Conservation (phyloP, 371 early-diverging fungal species). For the Phascolomyces articulosus region DNA sequence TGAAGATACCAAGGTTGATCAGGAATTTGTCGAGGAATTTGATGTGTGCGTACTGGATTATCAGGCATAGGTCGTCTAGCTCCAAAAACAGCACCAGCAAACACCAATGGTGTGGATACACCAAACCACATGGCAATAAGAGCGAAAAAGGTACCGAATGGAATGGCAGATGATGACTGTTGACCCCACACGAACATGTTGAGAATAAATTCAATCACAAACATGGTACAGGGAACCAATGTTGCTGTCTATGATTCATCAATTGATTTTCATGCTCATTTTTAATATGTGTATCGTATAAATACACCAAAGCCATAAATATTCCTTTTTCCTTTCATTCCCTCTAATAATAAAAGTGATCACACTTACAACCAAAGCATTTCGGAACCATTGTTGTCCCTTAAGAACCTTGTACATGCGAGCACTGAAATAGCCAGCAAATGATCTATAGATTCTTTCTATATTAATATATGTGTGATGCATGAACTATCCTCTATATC, state of each 20-base stretch:
- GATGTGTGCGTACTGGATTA: slow-evolving; percentile 87
- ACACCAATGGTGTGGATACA: slow-evolving; percentile 72
- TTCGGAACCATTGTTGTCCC: slow-evolving; percentile 75
- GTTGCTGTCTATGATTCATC: slow-evolving; percentile 49
- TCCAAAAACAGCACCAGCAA: slow-evolving; percentile 81
- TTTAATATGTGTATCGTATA: neutral
- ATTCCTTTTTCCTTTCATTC: no score
- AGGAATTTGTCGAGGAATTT: slow-evolving; percentile 95
- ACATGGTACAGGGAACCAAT: slow-evolving; percentile 50
- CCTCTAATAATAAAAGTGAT: no score
- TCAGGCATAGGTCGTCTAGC: slow-evolving; percentile 68
- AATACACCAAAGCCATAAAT: neutral
- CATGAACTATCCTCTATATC: neutral
- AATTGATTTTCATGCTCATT: neutral
- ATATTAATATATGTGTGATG: neutral
- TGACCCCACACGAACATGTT: slow-evolving; percentile 80
- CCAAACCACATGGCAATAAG: slow-evolving; percentile 77
- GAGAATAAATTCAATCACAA: slow-evolving; percentile 54
- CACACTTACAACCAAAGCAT: slow-evolving; percentile 57
- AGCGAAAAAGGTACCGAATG: slow-evolving; percentile 81
- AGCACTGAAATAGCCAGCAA: slow-evolving; percentile 79
- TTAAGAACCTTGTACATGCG: slow-evolving; percentile 79
- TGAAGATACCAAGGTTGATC: slow-evolving; percentile 80
- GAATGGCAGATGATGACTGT: slow-evolving; percentile 80
- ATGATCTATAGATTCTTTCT: slow-evolving; percentile 30